These are phyloP conservation scores for Arachis stenosperma DNA, from an alignment of 306 rosid genomes.

Conservation along the genomic window DNA sequence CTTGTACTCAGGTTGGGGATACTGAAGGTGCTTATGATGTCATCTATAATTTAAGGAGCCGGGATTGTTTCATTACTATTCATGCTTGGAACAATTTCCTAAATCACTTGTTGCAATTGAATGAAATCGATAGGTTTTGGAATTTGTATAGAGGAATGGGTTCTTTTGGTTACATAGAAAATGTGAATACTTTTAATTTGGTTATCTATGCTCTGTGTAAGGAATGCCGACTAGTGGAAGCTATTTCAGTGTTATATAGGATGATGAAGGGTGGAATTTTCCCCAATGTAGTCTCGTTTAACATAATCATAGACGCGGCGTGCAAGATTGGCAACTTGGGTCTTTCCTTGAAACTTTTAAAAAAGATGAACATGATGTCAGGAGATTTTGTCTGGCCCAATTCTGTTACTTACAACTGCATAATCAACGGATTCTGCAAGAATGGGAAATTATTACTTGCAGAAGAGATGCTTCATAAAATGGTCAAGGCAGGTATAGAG, in stretches of 20 bases:
- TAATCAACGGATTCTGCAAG: constrained; percentile 63
- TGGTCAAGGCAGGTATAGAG: constrained; percentile 49
- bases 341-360: constrained; percentile 54
- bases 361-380: constrained; percentile 47
- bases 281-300: too few relatives aligned
- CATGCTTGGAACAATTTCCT: constrained; percentile 73
- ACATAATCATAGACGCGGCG: constrained; percentile 15
- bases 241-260: too few relatives aligned
- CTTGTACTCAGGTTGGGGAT: constrained; percentile 45
- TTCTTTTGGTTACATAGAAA: too few relatives aligned
- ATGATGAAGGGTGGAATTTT: too few relatives aligned
- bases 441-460: constrained; percentile 48
- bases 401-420: constrained; percentile 57
- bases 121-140: constrained; percentile 55
- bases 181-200: too few relatives aligned
- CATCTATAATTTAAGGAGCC: constrained; percentile 41
- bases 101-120: constrained; percentile 50
- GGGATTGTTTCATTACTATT: constrained; percentile 48
- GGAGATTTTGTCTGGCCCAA: constrained; percentile 43
- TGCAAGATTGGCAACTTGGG: constrained; percentile 56
- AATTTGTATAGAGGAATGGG: background rate
- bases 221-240: too few relatives aligned
- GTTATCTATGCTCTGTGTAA: too few relatives aligned
- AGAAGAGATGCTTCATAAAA: constrained; percentile 45
- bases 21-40: constrained; percentile 48